Base-by-base conservation (phyloP, 306 rosid species). In the Vigna mungo region DNA sequence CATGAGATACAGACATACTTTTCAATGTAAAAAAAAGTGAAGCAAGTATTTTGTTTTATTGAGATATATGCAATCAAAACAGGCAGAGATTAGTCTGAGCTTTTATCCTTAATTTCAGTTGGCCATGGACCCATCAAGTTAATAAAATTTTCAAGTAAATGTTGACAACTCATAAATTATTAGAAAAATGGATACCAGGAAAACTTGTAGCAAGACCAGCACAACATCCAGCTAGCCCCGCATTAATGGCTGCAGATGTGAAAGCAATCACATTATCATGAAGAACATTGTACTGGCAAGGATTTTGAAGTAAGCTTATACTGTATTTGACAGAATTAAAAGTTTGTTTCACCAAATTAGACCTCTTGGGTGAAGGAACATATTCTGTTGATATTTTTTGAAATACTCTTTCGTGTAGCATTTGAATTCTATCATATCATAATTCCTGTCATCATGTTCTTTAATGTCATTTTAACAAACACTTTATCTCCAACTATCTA, bases 211-310 rank as follows among this genome's bases (percentile, higher is more conserved):
- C 94, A 63, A 93, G 87, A 76, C 96, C 92, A 51, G 94, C 86
- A 78, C 97, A 92, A 83, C 97, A 92, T 82, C 97, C 97, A 74
- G 97, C 96, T 66, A 93, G 86, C 63, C 97, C 96, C 9, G 91
- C 89, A 82, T 93, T 90, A 70, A 93, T 87, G 67, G 82, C 97
- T 93, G 75, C 80, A 77, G 10, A 86, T 14, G 55, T 63, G 49
- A 68, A 82, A 68, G 48, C 9, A 47, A 73, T 46, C 64, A 76
- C 48, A n/a, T 34, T 63, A 67, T 70, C 46, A 54, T 21, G 11
- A 17, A 15, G 13, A 52, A 5, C 27, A 78, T 14, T 44, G 47
- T 34, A 58, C 52, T 21, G 18, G 5, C 13, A 20, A 54, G 59
- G 59, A 21, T 53, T 51, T n/a, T n/a, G 9, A 18, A 7, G 59